Base-by-base conservation (phyloP, 129 eudicot genomes). In the Calendula officinalis region DNA sequence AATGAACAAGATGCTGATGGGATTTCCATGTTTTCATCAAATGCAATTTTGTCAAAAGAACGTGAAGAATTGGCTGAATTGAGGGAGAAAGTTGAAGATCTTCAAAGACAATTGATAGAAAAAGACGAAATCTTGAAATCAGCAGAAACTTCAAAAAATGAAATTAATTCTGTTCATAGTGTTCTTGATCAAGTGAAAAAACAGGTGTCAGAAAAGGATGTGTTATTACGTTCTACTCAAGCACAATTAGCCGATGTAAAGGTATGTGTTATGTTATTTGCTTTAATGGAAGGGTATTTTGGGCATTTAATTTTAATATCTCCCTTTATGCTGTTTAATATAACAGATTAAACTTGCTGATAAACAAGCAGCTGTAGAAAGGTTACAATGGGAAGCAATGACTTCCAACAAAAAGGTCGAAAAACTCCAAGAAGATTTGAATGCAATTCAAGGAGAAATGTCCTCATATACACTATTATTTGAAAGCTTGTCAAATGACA, bases 321-420 rank as follows among this genome's bases (percentile, higher is more conserved):
- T 40, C 44, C 60, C 13, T 7, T 71, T 30, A 30, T 60, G 61
- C 60, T 64, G 34, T 44, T 60, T 56, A 58, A 22, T 22, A 22
- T 22, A 44, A 36, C 82, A 92, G 99, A 75, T 88, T 62, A 88
- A 83, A 83, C 89, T 92, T 49, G 99, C 99, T 11, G 99, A 92
- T 78, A 88, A 80, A 71, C 99, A 88, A 83, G 99, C 99, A 61
- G 95, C 92, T 48, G 82, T 88, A 54, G 99, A 92, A 60, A 92
- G 78, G 77, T 73, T 86, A 72, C 85, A 86, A 49, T 92, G 99
- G 99, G 99, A 92, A 77, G 85, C 96, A 69, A 81, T 56, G 87
- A 88, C 89, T 34, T 88, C 99, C 60, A 92, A 86, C 70, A 77
- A 70, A 22, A 82, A 73, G 35, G 95, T 80, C 65, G 92, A 79